A percentile compares a stretch with the other conserved stretches of the same genome.
These are phyloP conservation scores for Boletus barrowsii DNA, from an alignment of 768 basidiomycete genomes.

Conservation along the genomic window DNA sequence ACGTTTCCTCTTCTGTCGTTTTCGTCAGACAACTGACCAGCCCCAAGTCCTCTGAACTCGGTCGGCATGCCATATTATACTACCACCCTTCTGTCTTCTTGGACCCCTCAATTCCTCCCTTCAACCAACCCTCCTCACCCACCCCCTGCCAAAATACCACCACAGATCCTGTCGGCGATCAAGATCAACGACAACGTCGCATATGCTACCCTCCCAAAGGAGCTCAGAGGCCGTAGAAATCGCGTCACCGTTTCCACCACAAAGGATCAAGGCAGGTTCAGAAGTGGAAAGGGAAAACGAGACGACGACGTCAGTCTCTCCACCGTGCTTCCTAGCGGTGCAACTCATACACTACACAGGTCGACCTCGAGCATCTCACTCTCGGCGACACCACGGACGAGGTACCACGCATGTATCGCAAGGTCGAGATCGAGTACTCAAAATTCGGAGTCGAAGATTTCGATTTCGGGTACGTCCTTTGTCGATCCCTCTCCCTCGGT, in stretches of 20 bases:
- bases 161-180: conserved; percentile 72
- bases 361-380: conserved; percentile 51
- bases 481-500: not conserved
- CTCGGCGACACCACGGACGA: conserved; percentile 54
- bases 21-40: not conserved
- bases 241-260: conserved; percentile 49
- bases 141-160: conserved; percentile 74
- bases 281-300: conserved; percentile 68
- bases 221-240: conserved; percentile 81
- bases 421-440: conserved; percentile 96
- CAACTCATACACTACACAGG: conserved; percentile 30
- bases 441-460: conserved; percentile 99
- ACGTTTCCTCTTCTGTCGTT: conserved; percentile 23
- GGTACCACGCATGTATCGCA: conserved; percentile 79
- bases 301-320: conserved; percentile 38
- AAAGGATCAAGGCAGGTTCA: conserved; percentile 71
- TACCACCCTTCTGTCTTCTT: conserved; percentile 66
- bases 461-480: conserved; percentile 77
- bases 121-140: conserved; percentile 49
- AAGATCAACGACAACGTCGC: conserved; percentile 87
- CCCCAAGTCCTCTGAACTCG: conserved; percentile 72
- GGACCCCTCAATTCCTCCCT: conserved; percentile 55
- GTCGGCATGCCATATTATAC: conserved; percentile 89
- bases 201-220: conserved; percentile 85
- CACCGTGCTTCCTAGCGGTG: not conserved